Evolutionary conservation across 768 basidiomycete species (phyloP).

Genomic region (Cystofilobasidium bisporidii): DNA sequence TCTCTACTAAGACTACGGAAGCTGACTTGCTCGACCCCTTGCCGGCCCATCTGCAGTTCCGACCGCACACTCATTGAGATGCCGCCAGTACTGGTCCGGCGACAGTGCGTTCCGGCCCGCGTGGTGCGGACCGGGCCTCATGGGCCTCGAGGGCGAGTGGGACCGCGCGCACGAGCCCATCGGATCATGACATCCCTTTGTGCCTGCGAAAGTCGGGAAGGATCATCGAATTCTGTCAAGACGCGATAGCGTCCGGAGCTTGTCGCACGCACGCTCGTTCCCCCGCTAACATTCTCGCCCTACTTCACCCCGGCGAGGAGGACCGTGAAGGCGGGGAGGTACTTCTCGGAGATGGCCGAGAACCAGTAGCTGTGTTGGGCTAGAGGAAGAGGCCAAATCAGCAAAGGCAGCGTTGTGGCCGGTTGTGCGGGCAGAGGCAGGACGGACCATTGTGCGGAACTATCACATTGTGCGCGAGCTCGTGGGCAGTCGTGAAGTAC

Average conservation of each 20-base stretch:
- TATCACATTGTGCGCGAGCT: constrained; percentile 63
- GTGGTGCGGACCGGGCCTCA: constrained; percentile 14
- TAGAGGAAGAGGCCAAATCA: constrained; percentile 40
- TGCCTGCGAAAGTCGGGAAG: too few relatives aligned
- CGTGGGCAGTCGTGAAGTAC: constrained; percentile 62
- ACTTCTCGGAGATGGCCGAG: constrained; percentile 70
- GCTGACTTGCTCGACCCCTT: background rate
- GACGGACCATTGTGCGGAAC: constrained; percentile 41
- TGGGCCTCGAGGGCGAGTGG: constrained; percentile 13
- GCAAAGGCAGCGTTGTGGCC: too few relatives aligned
- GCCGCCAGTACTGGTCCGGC: constrained; percentile 20
- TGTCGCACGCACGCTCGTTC: too few relatives aligned
- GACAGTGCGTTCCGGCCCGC: constrained; percentile 5
- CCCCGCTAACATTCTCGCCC: too few relatives aligned
- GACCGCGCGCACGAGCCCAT: background rate
- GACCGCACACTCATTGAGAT: background rate
- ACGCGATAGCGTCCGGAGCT: too few relatives aligned
- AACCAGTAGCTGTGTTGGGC: constrained; percentile 92
- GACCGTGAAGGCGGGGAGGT: constrained; percentile 31
- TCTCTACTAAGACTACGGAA: too few relatives aligned
- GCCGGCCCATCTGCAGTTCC: background rate
- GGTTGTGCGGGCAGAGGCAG: constrained; percentile 59
- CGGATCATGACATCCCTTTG: too few relatives aligned
- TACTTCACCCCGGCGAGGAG: background rate
- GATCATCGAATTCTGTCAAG: too few relatives aligned